Evolutionary conservation across 805 yeast species (phyloP).

Genomic region (Candida odintsovae): DNA sequence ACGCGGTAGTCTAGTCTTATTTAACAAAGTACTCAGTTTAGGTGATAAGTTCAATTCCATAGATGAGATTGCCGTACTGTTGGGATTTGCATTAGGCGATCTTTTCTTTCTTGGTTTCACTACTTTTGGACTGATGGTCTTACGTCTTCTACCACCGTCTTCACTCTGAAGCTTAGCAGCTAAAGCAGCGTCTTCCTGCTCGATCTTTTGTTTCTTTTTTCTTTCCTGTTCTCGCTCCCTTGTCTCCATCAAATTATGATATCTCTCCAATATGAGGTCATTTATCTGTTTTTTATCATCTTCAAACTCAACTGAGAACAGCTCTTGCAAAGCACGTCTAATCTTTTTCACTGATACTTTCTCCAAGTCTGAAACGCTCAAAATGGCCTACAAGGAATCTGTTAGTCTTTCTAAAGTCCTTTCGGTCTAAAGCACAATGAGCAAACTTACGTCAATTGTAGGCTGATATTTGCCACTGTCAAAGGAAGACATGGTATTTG

Average conservation of each 20-base stretch:
- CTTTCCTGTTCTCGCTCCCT: slow-evolving; percentile 22
- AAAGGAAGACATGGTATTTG: slow-evolving; percentile 7
- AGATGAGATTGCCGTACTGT: slow-evolving; percentile 26
- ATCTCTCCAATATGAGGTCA: slow-evolving; percentile 54
- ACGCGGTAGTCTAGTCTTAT: slow-evolving; percentile 43
- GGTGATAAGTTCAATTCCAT: slow-evolving; percentile 44
- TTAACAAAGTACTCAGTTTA: slow-evolving; percentile 45
- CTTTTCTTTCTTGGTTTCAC: slow-evolving; percentile 10
- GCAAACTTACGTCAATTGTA: slow-evolving; percentile 52
- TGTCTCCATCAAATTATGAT: slow-evolving; percentile 39
- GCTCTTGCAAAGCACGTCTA: slow-evolving; percentile 64
- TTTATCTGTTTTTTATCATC: slow-evolving; percentile 51
- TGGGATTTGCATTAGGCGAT: slow-evolving; percentile 7
- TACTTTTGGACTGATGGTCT: slow-evolving; percentile 6
- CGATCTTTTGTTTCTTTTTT: slow-evolving; percentile 33
- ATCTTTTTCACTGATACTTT: slow-evolving; percentile 66
- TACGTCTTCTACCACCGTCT: slow-evolving; percentile 14
- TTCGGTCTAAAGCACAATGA: background rate
- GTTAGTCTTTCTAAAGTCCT: slow-evolving; percentile 3
- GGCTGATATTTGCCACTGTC: slow-evolving; percentile 36
- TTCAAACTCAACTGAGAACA: slow-evolving; percentile 51
- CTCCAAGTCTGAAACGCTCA: slow-evolving; percentile 64
- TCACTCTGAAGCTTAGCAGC: slow-evolving; percentile 42
- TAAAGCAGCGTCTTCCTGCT: slow-evolving; percentile 42
- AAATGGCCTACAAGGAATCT: slow-evolving; percentile 46